Evolutionary conservation across 2,329 filamentous ascomycete genomes (phyloP).

Genomic region (Cordyceps tenuipes): DNA sequence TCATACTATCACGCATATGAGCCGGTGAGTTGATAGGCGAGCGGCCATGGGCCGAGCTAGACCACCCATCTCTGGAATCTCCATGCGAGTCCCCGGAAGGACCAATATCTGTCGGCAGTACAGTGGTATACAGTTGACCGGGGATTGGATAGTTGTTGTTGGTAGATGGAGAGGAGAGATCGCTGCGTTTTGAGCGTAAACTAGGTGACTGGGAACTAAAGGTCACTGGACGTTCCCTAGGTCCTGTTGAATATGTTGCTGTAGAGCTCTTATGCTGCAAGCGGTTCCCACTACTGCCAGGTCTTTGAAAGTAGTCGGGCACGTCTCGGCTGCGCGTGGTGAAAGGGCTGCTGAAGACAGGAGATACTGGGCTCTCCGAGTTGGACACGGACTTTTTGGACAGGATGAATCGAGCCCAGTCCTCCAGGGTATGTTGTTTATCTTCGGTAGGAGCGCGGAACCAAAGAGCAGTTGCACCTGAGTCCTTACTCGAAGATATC

Average conservation of each 20-base stretch:
- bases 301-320: constrained; percentile 34
- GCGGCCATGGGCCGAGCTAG: constrained; percentile 51
- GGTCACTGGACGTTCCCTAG: constrained; percentile 40
- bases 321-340: constrained; percentile 32
- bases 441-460: constrained; percentile 50
- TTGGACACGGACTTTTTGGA: constrained; percentile 36
- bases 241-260: constrained; percentile 38
- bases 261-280: constrained; percentile 42
- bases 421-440: constrained; percentile 42
- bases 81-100: constrained; percentile 46
- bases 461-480: constrained; percentile 40
- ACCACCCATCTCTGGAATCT: constrained; percentile 49
- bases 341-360: constrained; percentile 48
- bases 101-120: constrained; percentile 46
- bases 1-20: constrained; percentile 45
- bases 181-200: constrained; percentile 53
- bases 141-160: constrained; percentile 32
- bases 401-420: constrained; percentile 51
- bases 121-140: constrained; percentile 41
- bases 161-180: constrained; percentile 50
- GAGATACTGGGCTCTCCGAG: constrained; percentile 45
- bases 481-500: constrained; percentile 41
- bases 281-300: constrained; percentile 32
- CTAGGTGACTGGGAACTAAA: constrained; percentile 52
- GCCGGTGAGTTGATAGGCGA: constrained; percentile 49